Evolutionary conservation across 768 basidiomycete species (phyloP).

Genomic region (Saitozyma sp.): DNA sequence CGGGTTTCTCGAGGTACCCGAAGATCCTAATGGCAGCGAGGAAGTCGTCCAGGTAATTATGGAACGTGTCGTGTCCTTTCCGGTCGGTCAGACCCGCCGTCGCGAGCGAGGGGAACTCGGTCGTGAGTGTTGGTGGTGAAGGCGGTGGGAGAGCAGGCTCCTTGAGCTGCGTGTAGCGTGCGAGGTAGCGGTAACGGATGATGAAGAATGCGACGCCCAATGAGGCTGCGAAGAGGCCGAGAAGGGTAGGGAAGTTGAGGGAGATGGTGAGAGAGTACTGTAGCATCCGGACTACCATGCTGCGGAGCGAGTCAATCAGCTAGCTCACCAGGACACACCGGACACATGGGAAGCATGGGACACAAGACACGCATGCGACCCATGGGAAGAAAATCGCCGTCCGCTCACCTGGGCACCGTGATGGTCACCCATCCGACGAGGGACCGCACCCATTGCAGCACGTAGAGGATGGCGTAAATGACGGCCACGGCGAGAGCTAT

Average conservation of each 20-base stretch:
- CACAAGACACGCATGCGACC: neutral
- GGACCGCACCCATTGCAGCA: conserved; percentile 37
- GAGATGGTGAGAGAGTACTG: conserved; percentile 55
- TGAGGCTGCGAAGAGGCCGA: conserved; percentile 69
- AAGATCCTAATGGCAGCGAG: conserved; percentile 94
- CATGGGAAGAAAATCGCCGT: neutral
- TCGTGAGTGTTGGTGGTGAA: conserved; percentile 28
- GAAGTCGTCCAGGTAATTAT: conserved; percentile 97
- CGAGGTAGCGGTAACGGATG: conserved; percentile 63
- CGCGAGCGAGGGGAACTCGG: conserved; percentile 67
- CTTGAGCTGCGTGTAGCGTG: conserved; percentile 54
- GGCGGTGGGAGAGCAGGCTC: conserved; percentile 45
- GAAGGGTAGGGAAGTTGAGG: conserved; percentile 90
- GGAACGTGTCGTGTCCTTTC: conserved; percentile 60
- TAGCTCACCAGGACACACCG: neutral
- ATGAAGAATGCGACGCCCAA: conserved; percentile 74
- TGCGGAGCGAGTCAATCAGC: conserved; percentile 15
- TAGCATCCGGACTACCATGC: conserved; percentile 48
- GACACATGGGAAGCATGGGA: neutral
- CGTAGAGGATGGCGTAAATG: conserved; percentile 48
- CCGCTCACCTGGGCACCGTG: conserved; percentile 66
- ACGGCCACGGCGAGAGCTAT: conserved; percentile 45
- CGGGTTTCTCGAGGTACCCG: conserved; percentile 96
- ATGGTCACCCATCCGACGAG: conserved; percentile 79
- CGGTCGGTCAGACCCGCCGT: conserved; percentile 59